Conservation (phyloP, 1,284 basidiomycete genomes). For the Rhodotorula sp. region DNA sequence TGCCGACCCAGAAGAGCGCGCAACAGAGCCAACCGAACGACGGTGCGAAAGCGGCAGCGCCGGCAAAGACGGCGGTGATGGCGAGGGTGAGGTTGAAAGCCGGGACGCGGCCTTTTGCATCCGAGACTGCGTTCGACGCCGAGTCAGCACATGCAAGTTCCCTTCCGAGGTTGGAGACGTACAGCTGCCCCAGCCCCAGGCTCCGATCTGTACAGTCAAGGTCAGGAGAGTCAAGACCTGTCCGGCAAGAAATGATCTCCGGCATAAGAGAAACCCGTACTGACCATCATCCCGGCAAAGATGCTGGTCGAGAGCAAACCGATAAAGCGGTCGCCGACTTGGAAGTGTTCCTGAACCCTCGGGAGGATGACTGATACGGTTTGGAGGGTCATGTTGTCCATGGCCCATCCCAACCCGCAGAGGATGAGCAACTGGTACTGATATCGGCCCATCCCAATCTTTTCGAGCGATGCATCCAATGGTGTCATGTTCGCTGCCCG, state of each 20-base stretch:
- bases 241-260: too few relatives aligned
- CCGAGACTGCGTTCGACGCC: conserved; percentile 52
- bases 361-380: conserved; percentile 75
- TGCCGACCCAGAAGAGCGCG: conserved; percentile 81
- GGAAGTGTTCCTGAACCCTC: conserved; percentile 75
- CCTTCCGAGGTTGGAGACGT: conserved; percentile 41
- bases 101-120: conserved; percentile 65
- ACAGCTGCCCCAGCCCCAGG: conserved; percentile 79
- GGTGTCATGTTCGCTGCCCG: conserved; percentile 14
- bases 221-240: neutral
- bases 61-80: conserved; percentile 83
- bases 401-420: conserved; percentile 69
- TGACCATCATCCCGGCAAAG: conserved; percentile 86
- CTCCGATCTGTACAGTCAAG: conserved; percentile 29
- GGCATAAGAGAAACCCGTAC: neutral
- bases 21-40: conserved; percentile 71
- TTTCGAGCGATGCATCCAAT: conserved; percentile 40
- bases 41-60: conserved; percentile 72
- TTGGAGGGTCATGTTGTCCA: conserved; percentile 88
- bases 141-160: neutral
- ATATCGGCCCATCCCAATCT: conserved; percentile 42
- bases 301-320: conserved; percentile 73
- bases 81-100: conserved; percentile 92
- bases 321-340: conserved; percentile 69
- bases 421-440: conserved; percentile 46